Evolutionary conservation across 352 stramenopile genomes (phyloP), one percentile per base, ranked within the genome.

Genomic region (Phytophthora ramorum): DNA sequence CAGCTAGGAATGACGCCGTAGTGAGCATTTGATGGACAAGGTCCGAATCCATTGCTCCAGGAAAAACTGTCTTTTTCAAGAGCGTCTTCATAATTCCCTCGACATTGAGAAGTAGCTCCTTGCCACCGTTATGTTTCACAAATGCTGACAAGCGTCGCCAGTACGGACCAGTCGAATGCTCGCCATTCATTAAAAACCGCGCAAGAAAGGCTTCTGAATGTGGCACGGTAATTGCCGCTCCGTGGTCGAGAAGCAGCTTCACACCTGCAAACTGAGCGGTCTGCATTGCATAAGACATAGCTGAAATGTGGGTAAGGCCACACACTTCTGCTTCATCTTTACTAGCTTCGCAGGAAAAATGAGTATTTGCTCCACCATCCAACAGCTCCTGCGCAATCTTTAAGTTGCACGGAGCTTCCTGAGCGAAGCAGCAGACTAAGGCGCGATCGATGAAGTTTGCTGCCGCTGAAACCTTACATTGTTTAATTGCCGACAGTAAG

Each of bases 71-170:
- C 22, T 70, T 75, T 19, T 79, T 62, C 19, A 89, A 60, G 8
- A 90, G 48, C 6, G 71, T 55, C 9, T 50, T 59, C 78, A 90
- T 85, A 6, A 89, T 35, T 28, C 54, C 63, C 48, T 85, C 75
- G 6, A 85, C 69, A 28, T 85, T 64, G 6, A 82, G 20, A n/a
- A 90, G 47, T 2, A 67, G 57, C 47, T 78, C 34, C 8, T 43
- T 63, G 0, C 56, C 66, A 1, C 69, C 56, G 12, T 62, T 68
- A 4, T 26, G 55, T 17, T 73, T 76, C 7, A 87, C 9, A 26
- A 72, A 83, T 12, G 52, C 66, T 3, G 69, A 65, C 54, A 81
- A 85, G 0, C 62, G 56, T 3, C 64, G 62, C 78, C 81, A 90
- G 19, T 74, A 66, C 10, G 20, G 9, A 20, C 44, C 46, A 4